Conservation (phyloP, 495 filamentous ascomycete genomes). For the Aspergillus biplanus region DNA sequence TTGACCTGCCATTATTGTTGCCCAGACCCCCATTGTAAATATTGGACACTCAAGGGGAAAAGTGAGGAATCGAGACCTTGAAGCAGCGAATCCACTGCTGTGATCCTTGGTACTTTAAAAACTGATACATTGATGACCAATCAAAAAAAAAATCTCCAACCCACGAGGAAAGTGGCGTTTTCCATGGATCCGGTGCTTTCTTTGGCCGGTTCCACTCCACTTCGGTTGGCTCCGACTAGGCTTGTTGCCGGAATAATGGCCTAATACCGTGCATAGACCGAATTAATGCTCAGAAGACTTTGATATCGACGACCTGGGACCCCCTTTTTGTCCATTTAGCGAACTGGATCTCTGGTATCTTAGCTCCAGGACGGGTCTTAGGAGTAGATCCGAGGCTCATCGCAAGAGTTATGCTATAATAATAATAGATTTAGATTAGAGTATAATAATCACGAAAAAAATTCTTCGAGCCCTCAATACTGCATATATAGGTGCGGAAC, state of each 20-base stretch:
- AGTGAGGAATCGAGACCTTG: background rate
- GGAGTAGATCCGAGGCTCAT: conserved; percentile 13
- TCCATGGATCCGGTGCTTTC: conserved; percentile 2
- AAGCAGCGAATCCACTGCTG: background rate
- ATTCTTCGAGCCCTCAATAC: background rate
- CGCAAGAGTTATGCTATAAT: conserved; percentile 9
- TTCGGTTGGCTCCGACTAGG: conserved; percentile 16
- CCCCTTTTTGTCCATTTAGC: background rate
- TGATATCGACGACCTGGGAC: background rate
- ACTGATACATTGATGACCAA: conserved; percentile 6
- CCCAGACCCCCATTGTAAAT: no score
- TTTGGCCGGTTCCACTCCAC: background rate
- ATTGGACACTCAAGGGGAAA: no score
- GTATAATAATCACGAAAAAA: background rate
- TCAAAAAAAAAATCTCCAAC: background rate
- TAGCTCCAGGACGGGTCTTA: conserved; percentile 5
- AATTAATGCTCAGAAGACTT: conserved; percentile 5
- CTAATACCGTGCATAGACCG: conserved; percentile 13
- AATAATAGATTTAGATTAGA: background rate
- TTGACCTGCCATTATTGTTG: no score
- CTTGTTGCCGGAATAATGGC: conserved; percentile 15
- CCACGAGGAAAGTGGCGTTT: conserved; percentile 6
- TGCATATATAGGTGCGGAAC: conserved; percentile 3
- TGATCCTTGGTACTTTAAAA: background rate
- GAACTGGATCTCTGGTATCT: conserved; percentile 4